Base-by-base conservation (phyloP, 176 grass and related monocot genomes). In the Triticum turgidum region DNA sequence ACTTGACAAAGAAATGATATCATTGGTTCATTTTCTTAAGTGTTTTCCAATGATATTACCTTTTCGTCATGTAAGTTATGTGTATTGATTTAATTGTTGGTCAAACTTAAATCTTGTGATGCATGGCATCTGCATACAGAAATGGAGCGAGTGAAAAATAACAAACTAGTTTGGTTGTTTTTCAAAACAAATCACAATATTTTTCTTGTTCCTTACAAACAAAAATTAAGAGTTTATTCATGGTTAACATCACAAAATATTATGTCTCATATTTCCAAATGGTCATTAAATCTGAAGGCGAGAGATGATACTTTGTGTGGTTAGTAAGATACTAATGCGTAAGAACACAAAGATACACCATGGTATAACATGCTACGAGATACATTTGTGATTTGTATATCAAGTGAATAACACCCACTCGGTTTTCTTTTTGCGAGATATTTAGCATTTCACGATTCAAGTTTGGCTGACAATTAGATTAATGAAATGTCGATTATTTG, bases 31-130 rank as follows among this genome's bases (percentile, higher is more conserved):
- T 9, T 30, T 30, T 30, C 29, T 30, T 30, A 30, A 30, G 3
- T 0, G 1, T 49, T 47, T 49, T 51, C 12, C 1, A 76, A 76
- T 32, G 25, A 52, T 52, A 52, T 76, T 52, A 32, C 73, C 45
- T 52, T 76, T 52, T 4, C 52, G 45, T 32, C 45, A 52, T 32
- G 49, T 76, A 76, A 76, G 32, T 45, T 45, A 76, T 27, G 29
- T 4, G 52, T 76, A 52, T 76, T 30, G 1, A 47, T 76, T 44
- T 76, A 76, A 27, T 52, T 52, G 25, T 76, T 51, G 44, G 44
- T 76, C 73, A 51, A 52, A 76, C 44, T 52, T 76, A 47, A 76
- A 52, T 76, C 73, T 76, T 52, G 44, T 51, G 44, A 76, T 76
- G 73, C 17, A 14, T 76, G 73, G 17, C 4, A 14, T 25, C 9